phyloP scores from a whole-genome alignment of 352 stramenopile species.

The Phytophthora sansomeana region DNA sequence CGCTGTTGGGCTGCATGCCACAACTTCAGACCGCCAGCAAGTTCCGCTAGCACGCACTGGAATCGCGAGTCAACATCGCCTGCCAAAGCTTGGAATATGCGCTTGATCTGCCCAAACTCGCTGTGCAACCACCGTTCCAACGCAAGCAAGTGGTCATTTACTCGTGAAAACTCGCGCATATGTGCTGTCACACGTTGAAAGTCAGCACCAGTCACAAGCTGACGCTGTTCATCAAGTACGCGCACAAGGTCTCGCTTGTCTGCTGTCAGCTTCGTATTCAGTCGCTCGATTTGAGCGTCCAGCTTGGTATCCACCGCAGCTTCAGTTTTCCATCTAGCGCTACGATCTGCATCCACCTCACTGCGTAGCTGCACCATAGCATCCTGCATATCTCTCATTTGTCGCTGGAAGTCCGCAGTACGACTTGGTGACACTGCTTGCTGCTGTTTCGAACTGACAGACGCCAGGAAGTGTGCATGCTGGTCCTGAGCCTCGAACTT shows the following conservation, averaged over 20 bases:
- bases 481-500: constrained; percentile 61
- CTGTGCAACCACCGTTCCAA: constrained; percentile 65
- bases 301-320: constrained; percentile 52
- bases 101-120: constrained; percentile 63
- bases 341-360: constrained; percentile 69
- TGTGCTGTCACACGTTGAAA: constrained; percentile 61
- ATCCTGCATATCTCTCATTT: constrained; percentile 48
- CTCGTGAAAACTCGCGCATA: constrained; percentile 56
- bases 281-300: constrained; percentile 49
- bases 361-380: constrained; percentile 51
- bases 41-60: constrained; percentile 45
- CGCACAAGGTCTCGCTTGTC: constrained; percentile 68
- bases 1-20: constrained; percentile 37
- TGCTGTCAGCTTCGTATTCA: constrained; percentile 47
- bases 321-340: constrained; percentile 58
- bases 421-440: constrained; percentile 31
- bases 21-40: constrained; percentile 38
- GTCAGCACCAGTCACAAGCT: constrained; percentile 51
- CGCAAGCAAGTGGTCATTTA: constrained; percentile 67
- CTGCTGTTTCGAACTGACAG: constrained; percentile 42
- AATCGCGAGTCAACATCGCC: constrained; percentile 49
- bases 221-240: constrained; percentile 59
- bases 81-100: constrained; percentile 51
- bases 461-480: constrained; percentile 37
- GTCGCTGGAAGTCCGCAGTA: constrained; percentile 33